phyloP scores from a whole-genome alignment of 2,329 filamentous ascomycete species.

The Leptodontidium sp. region DNA sequence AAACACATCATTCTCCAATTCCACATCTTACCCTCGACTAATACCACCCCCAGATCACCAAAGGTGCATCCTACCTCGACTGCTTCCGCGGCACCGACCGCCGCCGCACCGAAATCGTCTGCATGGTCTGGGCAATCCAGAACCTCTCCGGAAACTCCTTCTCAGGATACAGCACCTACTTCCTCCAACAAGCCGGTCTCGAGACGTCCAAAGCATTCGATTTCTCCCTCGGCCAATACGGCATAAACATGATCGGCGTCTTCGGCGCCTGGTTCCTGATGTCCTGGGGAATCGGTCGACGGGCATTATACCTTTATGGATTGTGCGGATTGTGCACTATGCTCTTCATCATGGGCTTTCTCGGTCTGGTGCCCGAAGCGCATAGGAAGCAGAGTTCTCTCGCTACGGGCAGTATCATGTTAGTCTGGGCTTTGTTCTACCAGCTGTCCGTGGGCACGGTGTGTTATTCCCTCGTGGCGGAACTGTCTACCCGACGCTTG shows the following conservation, averaged over 20 bases:
- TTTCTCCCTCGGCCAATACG: slow-evolving; percentile 60
- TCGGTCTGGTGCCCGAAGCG: slow-evolving; percentile 50
- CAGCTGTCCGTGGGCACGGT: slow-evolving; percentile 89
- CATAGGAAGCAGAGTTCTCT: slow-evolving; percentile 39
- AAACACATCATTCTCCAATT: no score
- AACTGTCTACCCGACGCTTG: slow-evolving; percentile 81
- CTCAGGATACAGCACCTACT: slow-evolving; percentile 70
- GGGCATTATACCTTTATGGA: slow-evolving; percentile 62
- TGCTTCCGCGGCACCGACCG: slow-evolving; percentile 59
- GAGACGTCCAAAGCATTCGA: slow-evolving; percentile 57
- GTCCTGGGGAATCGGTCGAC: slow-evolving; percentile 54
- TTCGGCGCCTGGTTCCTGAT: slow-evolving; percentile 62
- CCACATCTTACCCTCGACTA: not conserved
- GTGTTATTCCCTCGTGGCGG: slow-evolving; percentile 86
- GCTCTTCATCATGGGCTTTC: slow-evolving; percentile 84
- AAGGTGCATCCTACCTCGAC: slow-evolving; percentile 58
- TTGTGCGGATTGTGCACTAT: slow-evolving; percentile 57
- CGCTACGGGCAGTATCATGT: slow-evolving; percentile 69
- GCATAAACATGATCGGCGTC: slow-evolving; percentile 61
- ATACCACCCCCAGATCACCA: slow-evolving; percentile 39
- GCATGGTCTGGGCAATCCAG: slow-evolving; percentile 71
- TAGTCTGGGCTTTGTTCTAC: slow-evolving; percentile 83
- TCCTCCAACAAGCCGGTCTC: slow-evolving; percentile 65
- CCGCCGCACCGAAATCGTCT: slow-evolving; percentile 63
- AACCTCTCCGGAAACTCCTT: slow-evolving; percentile 70